Conservation (phyloP, 371 early-diverging fungal species). For the Fennellomyces sp. region DNA sequence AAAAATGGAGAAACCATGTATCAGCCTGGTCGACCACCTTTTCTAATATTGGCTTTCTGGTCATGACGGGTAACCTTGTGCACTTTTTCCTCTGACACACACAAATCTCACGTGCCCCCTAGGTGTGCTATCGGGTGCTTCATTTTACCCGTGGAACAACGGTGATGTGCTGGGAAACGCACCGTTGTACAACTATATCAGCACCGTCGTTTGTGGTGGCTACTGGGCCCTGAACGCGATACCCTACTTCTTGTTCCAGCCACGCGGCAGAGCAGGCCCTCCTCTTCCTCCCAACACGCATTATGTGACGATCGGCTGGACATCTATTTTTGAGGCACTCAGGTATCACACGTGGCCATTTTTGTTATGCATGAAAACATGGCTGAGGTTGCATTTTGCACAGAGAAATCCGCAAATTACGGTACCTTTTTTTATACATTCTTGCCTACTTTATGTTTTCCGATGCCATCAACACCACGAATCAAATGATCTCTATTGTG, state of each 20-base stretch:
- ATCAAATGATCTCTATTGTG: constrained; percentile 42
- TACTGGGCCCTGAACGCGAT: constrained; percentile 46
- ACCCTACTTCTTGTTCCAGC: constrained; percentile 46
- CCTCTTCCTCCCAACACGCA: constrained; percentile 29
- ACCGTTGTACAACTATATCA: constrained; percentile 45
- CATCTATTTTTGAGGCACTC: constrained; percentile 36
- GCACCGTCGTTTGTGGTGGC: constrained; percentile 50
- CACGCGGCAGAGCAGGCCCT: constrained; percentile 43
- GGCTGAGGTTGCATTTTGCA: not conserved
- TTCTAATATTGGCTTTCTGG: constrained; percentile 50
- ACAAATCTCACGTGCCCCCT: not conserved
- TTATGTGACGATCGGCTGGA: constrained; percentile 52
- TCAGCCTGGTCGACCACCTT: constrained; percentile 50
- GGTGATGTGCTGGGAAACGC: constrained; percentile 41
- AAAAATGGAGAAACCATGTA: constrained; percentile 53
- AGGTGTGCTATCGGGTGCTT: constrained; percentile 44
- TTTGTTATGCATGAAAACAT: not conserved
- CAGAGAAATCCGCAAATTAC: constrained; percentile 49
- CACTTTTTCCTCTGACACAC: too few relatives aligned
- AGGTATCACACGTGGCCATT: constrained; percentile 14
- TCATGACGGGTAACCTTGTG: constrained; percentile 45
- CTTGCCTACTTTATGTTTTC: constrained; percentile 64
- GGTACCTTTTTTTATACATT: constrained; percentile 54
- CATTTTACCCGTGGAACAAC: constrained; percentile 33
- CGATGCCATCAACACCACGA: constrained; percentile 60